Evolutionary conservation across 805 yeast genomes (phyloP).

Genomic region (Scheffersomyces lignosus): DNA sequence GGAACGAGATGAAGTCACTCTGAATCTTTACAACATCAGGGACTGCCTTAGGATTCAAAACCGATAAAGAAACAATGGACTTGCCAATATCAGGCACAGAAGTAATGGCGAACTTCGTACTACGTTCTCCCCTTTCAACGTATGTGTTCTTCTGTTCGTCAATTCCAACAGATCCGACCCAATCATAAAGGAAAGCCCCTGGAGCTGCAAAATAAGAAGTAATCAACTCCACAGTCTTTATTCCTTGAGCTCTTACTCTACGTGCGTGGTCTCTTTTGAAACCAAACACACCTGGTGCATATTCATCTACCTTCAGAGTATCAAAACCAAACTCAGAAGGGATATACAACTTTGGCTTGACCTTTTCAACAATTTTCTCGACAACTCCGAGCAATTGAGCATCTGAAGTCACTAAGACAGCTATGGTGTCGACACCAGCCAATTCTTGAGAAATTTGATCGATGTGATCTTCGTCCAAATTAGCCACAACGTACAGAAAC

Average conservation of each 20-base stretch:
- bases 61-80: conserved; percentile 40
- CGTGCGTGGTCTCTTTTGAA: conserved; percentile 36
- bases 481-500: conserved; percentile 39
- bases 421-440: conserved; percentile 47
- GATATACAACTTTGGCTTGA: conserved; percentile 49
- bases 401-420: conserved; percentile 39
- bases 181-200: conserved; percentile 32
- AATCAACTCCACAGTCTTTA: conserved; percentile 44
- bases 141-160: conserved; percentile 32
- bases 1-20: conserved; percentile 38
- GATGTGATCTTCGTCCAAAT: conserved; percentile 18
- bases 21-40: conserved; percentile 45
- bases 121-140: conserved; percentile 40
- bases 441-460: conserved; percentile 35
- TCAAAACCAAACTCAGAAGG: conserved; percentile 62
- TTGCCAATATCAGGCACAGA: conserved; percentile 47
- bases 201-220: conserved; percentile 37
- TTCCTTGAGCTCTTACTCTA: conserved; percentile 41
- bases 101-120: conserved; percentile 32
- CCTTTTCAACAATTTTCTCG: conserved; percentile 36
- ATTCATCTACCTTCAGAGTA: conserved; percentile 19
- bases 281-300: conserved; percentile 31
- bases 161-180: conserved; percentile 34
- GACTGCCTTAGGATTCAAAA: conserved; percentile 32
- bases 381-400: conserved; percentile 29